These are phyloP conservation scores for Rubroshorea leprosula DNA, from an alignment of 345 rosid species.

Conservation along the genomic window DNA sequence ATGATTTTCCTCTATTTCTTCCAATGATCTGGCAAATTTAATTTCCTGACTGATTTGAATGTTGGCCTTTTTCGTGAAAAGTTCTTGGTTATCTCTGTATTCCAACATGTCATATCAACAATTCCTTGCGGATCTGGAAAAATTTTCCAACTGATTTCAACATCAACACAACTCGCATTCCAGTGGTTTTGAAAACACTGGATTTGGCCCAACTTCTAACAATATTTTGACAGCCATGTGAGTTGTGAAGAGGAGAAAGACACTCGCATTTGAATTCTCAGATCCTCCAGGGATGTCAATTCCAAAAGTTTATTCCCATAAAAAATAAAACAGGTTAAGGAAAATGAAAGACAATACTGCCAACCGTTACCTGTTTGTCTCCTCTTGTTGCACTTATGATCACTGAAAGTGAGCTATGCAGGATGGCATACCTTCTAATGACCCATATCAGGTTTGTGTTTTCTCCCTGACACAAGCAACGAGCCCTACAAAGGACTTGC, in stretches of 20 bases:
- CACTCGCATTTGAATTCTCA: neutral
- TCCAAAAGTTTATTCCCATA: neutral
- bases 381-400: slow-evolving; percentile 3
- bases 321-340: neutral
- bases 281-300: slow-evolving; percentile 6
- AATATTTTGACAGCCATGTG: neutral
- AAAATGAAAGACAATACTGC: slow-evolving; percentile 18
- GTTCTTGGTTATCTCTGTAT: too few species aligned
- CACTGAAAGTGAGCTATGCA: slow-evolving; percentile 14
- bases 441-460: slow-evolving; percentile 7
- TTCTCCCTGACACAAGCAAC: neutral
- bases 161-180: neutral
- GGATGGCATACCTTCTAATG: neutral
- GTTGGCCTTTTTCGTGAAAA: too few species aligned
- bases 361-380: slow-evolving; percentile 14
- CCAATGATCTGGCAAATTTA: too few species aligned
- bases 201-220: neutral
- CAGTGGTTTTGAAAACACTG: neutral
- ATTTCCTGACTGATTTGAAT: too few species aligned
- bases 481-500: neutral
- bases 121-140: neutral
- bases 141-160: neutral
- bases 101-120: neutral
- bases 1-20: too few species aligned
- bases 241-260: neutral